These are phyloP conservation scores for Phytophthora pini DNA, from an alignment of 352 stramenopile genomes.

Conservation along the genomic window DNA sequence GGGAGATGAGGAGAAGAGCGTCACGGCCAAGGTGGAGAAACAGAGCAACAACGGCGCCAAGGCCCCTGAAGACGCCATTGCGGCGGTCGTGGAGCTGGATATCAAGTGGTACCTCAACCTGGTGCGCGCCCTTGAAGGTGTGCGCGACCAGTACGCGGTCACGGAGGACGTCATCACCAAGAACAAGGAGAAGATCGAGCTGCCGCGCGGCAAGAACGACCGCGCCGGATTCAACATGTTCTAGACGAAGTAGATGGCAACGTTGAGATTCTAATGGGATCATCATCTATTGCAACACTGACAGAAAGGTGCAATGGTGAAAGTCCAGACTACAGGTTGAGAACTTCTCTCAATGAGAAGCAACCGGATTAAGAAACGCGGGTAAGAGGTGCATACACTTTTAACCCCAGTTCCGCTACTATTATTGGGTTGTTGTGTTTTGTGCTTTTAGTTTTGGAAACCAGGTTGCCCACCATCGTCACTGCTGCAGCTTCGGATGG, in stretches of 20 bases:
- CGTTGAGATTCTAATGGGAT: constrained; percentile 6
- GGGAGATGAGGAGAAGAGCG: constrained; percentile 74
- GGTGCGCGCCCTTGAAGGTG: constrained; percentile 63
- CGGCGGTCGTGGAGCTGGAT: constrained; percentile 75
- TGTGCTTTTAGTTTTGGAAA: constrained; percentile 5
- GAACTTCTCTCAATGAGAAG: no score
- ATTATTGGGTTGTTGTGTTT: no score
- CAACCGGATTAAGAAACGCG: constrained; percentile 10
- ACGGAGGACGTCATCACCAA: constrained; percentile 74
- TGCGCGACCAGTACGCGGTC: constrained; percentile 83
- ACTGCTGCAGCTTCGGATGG: neutral
- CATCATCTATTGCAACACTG: constrained; percentile 4
- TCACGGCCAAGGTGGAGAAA: constrained; percentile 68
- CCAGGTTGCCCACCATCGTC: constrained; percentile 4
- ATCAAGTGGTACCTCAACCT: constrained; percentile 90
- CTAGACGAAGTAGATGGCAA: constrained; percentile 34
- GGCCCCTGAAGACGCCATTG: constrained; percentile 62
- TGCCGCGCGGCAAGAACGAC: constrained; percentile 70
- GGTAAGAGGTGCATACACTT: constrained; percentile 10
- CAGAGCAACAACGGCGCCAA: constrained; percentile 39
- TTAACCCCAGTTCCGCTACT: no score
- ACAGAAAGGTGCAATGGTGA: constrained; percentile 11
- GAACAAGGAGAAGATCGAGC: constrained; percentile 85
- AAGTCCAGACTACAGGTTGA: neutral
- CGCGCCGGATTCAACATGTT: constrained; percentile 86